Evolutionary conservation across 78 protist species (phyloP), one percentile per base, ranked within the genome.

Genomic region (slime mould (Dictyostelium discoideum)): DNA sequence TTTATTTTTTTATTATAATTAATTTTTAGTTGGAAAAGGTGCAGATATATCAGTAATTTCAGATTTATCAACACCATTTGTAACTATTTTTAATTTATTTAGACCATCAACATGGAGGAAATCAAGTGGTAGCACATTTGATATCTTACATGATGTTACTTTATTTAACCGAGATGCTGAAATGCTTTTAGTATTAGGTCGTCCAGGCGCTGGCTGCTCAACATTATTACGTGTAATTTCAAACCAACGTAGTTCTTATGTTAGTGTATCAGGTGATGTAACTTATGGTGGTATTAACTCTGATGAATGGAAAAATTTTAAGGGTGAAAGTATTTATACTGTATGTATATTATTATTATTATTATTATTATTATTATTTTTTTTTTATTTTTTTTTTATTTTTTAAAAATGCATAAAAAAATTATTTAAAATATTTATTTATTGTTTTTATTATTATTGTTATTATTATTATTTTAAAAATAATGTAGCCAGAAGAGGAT

Each of bases 181-280:
- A 29, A 89, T 89, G 94, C 54, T 89, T 18, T 74, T 89, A 57
- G 94, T 89, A 26, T 57, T 89, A 37, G 94, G 95, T 78, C 60
- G 95, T 48, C 95, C 95, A 67, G 95, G 95, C 32, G 67, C 95
- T 92, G 95, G 95, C 32, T 92, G 95, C 46, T 72, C 85, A 20
- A 92, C 92, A 5, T 83, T 92, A 18, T 20, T 92, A 3, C 37
- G 94, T 29, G 63, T 92, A 13, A 57, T 92, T 46, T 76, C 95
- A 18, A 92, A 92, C 77, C 88, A 92, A 85, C 39, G 69, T 20
- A 72, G 63, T 63, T 73, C 86, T 11, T 92, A 82, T 63, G 73
- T 92, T 65, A 32, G n/a, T 60, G 82, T 92, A 5, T n/a, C 39
- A 13, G 95, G 88, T 63, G 84, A 92, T 24, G 48, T 92, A 13